A percentile compares a stretch with the other conserved stretches of the same genome.
These are phyloP conservation scores for Musa beccarii DNA, from an alignment of 176 grass and related monocot species.

Conservation along the genomic window DNA sequence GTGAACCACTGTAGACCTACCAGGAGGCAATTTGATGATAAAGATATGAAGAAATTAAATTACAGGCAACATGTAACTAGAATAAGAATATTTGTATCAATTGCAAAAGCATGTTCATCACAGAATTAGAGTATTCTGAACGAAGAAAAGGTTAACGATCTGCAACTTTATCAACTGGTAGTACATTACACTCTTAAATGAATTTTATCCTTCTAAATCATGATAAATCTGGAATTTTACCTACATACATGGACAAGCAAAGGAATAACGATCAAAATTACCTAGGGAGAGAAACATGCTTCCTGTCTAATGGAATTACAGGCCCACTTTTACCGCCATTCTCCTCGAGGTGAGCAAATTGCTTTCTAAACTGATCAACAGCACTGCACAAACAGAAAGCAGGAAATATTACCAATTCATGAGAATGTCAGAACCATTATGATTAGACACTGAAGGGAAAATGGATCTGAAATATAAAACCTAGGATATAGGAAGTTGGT, in stretches of 20 bases:
- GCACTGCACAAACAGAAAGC: slow-evolving; percentile 38
- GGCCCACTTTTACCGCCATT: slow-evolving; percentile 53
- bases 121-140: no score
- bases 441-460: slow-evolving; percentile 3
- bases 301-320: slow-evolving; percentile 44
- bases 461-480: slow-evolving; percentile 24
- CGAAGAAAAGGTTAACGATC: no score
- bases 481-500: slow-evolving; percentile 79
- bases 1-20: slow-evolving; percentile 68
- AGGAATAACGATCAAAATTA: slow-evolving; percentile 10
- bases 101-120: no score
- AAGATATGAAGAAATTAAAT: not conserved
- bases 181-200: no score
- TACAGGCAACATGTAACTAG: no score
- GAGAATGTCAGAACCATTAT: not conserved
- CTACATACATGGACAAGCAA: not conserved
- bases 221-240: not conserved
- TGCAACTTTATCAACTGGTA: no score
- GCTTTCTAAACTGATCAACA: slow-evolving; percentile 85
- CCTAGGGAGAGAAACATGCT: slow-evolving; percentile 98
- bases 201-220: no score
- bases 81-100: no score
- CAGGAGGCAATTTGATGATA: not conserved
- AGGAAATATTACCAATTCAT: slow-evolving; percentile 20
- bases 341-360: slow-evolving; percentile 89